Conservation (phyloP, 2,329 filamentous ascomycete genomes). For the Hymenoscyphus salicellus region DNA sequence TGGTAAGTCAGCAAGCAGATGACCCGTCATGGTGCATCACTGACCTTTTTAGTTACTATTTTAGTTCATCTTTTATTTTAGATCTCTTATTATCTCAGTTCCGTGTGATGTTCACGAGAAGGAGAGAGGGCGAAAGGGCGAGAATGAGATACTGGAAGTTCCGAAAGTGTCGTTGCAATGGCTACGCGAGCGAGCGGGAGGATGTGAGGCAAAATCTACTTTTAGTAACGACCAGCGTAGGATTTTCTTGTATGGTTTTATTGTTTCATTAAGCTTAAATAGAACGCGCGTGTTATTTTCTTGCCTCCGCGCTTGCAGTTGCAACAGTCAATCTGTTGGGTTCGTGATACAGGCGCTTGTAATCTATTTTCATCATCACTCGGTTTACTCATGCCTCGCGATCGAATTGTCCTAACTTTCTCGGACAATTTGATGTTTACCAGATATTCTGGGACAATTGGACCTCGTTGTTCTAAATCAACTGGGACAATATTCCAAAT, state of each 20-base stretch:
- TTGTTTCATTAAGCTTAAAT: slow-evolving; percentile 11
- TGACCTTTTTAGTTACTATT: neutral
- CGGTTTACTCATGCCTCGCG: too few species aligned
- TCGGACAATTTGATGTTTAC: neutral
- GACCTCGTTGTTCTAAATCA: too few species aligned
- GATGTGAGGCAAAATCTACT: neutral
- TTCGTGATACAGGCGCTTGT: too few species aligned
- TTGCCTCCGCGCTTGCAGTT: neutral
- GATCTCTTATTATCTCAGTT: neutral
- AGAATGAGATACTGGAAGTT: neutral
- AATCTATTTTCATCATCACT: too few species aligned
- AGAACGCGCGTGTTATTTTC: neutral
- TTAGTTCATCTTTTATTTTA: neutral
- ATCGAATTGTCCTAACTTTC: neutral
- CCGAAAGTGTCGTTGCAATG: neutral
- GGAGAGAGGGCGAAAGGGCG: neutral
- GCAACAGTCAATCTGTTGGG: neutral
- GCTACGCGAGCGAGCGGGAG: neutral
- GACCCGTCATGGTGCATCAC: neutral
- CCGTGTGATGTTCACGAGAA: neutral
- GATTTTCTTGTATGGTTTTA: neutral
- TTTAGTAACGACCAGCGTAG: neutral
- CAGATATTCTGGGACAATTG: too few species aligned
- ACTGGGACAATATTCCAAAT: too few species aligned
- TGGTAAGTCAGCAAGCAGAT: neutral